Percentiles rank a stretch among this genome's conserved stretches.
Evolutionary conservation across 78 protist genomes (phyloP).

Genomic region (Dictyostelium firmibasis): DNA sequence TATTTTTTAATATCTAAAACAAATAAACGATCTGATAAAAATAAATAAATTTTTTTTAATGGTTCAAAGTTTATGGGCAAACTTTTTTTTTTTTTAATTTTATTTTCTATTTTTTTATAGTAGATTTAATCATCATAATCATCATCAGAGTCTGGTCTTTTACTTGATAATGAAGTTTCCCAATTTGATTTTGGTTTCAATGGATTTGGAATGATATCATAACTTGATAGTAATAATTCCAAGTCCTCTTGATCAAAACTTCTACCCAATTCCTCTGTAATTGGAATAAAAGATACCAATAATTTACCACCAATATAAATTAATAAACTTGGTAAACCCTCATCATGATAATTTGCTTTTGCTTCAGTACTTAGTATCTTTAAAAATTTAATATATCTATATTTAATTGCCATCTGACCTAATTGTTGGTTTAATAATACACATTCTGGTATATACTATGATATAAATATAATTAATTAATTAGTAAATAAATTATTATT

Average conservation of each 20-base stretch:
- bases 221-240: constrained; percentile 46
- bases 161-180: constrained; percentile 28
- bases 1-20: too few relatives aligned
- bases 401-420: constrained; percentile 44
- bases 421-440: constrained; percentile 46
- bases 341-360: constrained; percentile 60
- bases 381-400: constrained; percentile 56
- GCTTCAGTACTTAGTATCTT: constrained; percentile 62
- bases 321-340: constrained; percentile 50
- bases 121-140: constrained; percentile 3
- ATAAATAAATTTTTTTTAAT: too few relatives aligned
- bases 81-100: background rate
- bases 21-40: too few relatives aligned
- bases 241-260: constrained; percentile 62
- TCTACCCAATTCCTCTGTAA: constrained; percentile 51
- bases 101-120: background rate
- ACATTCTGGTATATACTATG: constrained; percentile 70
- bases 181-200: background rate
- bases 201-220: constrained; percentile 69
- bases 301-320: constrained; percentile 64
- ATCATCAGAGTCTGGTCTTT: background rate
- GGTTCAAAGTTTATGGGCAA: too few relatives aligned
- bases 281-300: constrained; percentile 60
- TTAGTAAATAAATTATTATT: background rate
- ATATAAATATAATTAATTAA: background rate